Evolutionary conservation across 1,284 basidiomycete genomes (phyloP), one percentile per base, ranked within the genome.

Genomic region (Lignosus rhinocerotis): DNA sequence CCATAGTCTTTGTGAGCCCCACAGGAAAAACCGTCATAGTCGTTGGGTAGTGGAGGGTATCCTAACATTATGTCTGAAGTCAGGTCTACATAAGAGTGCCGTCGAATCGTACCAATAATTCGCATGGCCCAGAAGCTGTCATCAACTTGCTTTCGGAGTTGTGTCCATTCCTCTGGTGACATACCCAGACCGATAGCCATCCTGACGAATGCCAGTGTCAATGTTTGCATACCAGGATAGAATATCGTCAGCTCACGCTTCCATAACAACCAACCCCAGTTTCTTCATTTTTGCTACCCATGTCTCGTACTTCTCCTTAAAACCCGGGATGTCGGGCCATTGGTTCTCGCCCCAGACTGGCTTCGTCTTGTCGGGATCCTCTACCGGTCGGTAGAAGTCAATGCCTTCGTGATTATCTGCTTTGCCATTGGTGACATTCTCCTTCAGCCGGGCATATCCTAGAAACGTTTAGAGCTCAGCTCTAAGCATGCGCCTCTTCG

Each of bases 111-210:
- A 88, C 90, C 92, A 58, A 94, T 90, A 2, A 88, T 76, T 4
- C 93, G 81, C 89, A 94, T 88, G 7, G 87, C 84, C 93, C 93
- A 95, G 69, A 95, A 96, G 61, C 85, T 87, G 65, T 94, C 84
- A 62, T 92, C 84, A 0, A 94, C 86, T 68, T 88, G 81, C 21
- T 72, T 69, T 30, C 80, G 81, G 52, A 94, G 75, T 0, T 82
- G 80, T 25, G 76, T 59, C 88, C 90, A 92, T 70, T 95, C 93
- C 2, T 83, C 81, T 0, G 71, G 60, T 3, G 79, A 80, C 85
- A 93, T 83, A 6, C 88, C 88, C 7, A 95, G 74, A 2, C 93
- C 93, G 60, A 80, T 76, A 1, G 90, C 85, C 88, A 94, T 94
- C 11, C 89, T 93, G 6, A 33, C 41, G 17, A 38, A 34, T 47